Conservation (phyloP, 331 rosid species). For the Malus hybrid region DNA sequence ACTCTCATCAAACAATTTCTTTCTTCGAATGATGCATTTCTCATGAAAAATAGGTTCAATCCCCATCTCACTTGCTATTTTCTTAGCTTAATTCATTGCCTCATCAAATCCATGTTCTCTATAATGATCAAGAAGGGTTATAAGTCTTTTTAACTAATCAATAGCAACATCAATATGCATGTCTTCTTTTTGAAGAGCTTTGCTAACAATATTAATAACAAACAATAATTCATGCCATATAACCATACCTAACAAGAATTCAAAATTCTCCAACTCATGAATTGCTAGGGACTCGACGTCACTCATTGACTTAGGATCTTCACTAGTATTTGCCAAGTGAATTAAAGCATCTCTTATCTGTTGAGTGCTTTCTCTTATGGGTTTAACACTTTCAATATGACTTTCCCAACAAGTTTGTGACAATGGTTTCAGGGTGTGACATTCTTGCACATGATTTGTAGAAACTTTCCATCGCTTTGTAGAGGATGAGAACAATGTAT, state of each 20-base stretch:
- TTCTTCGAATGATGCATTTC: neutral
- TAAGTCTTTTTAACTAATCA: neutral
- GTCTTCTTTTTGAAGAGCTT: neutral
- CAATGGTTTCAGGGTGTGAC: neutral
- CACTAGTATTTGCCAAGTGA: neutral
- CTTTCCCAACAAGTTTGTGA: slow-evolving; percentile 7
- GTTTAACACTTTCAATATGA: slow-evolving; percentile 1
- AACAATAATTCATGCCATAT: neutral
- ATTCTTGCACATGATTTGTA: neutral
- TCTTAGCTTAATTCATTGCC: neutral
- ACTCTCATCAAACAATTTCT: slow-evolving; percentile 1
- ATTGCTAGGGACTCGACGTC: neutral
- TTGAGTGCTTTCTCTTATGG: slow-evolving; percentile 1
- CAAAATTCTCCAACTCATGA: neutral
- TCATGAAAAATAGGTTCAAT: neutral
- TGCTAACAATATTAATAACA: neutral
- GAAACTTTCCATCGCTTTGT: neutral
- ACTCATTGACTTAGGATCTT: neutral
- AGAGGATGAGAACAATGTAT: neutral
- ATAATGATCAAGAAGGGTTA: neutral
- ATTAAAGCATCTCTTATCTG: slow-evolving; percentile 5
- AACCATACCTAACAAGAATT: neutral
- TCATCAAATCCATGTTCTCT: neutral
- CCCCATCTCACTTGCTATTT: neutral
- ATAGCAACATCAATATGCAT: neutral